Base-by-base conservation (phyloP, 2,329 filamentous ascomycete species). In the Lomentospora prolificans region DNA sequence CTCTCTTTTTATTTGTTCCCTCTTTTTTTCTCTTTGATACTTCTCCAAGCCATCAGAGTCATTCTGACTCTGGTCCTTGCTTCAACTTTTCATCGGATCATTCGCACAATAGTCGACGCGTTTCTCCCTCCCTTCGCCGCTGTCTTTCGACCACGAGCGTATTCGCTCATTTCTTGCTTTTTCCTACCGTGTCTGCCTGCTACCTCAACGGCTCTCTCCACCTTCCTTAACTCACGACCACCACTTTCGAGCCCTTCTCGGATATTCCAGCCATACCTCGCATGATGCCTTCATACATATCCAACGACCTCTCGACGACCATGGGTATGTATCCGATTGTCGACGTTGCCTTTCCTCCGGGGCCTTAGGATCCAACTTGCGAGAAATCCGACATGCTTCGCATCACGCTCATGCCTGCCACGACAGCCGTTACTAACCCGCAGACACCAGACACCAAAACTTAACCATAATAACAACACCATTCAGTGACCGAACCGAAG, bases 311-410 rank as follows among this genome's bases (percentile, higher is more conserved):
- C 44, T 48, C 44, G 22, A 48, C 44, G 44, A 48, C 44, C 44
- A 48, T 48, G 44, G 44, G 44, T 19, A 48, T 25, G 22, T 25
- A 22, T 48, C 44, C 44, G 44, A 48, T 48, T 48, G 44, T 48
- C 44, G 44, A 48, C 44, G 44, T 25, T 22, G 44, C 22, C 44
- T 48, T 25, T 48, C 44, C 44, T 48, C 44, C 44, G 44, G 44
- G 44, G 22, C 24, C 44, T 48, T 48, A 48, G 22, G 22, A 22
- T 8, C 19, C 44, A 48, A 48, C 22, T 12, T 22, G 10, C 19
- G 22, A 25, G n/a, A 48, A 22, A 9, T 10, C 17, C 44, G 44
- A 48, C 3, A 48, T 48, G 44, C 44, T 48, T 48, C 44, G 44
- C 44, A 19, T 27, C 44, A 48, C 4, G 22, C 17, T 22, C 44